Evolutionary conservation across 1,139 yeast genomes (phyloP).

Genomic region (Pichia sp.): DNA sequence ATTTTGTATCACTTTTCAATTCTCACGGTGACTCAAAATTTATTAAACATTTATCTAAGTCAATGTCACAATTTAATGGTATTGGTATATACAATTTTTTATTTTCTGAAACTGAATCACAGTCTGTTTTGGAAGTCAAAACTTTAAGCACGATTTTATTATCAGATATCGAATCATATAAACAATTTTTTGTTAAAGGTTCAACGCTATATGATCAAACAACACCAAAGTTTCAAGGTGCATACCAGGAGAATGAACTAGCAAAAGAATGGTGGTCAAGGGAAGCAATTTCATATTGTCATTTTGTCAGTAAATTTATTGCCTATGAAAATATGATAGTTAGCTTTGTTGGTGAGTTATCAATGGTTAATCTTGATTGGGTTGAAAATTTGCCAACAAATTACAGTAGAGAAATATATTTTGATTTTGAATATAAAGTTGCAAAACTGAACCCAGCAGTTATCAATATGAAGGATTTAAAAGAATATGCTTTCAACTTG

Average conservation of each 20-base stretch:
- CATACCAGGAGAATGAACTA: conserved; percentile 27
- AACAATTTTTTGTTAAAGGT: conserved; percentile 38
- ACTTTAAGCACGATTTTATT: conserved; percentile 35
- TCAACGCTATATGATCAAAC: conserved; percentile 31
- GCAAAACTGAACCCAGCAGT: conserved; percentile 17
- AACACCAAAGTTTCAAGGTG: conserved; percentile 23
- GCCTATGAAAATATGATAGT: conserved; percentile 30
- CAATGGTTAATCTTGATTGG: conserved; percentile 10
- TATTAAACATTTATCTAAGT: conserved; percentile 30
- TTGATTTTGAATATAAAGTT: conserved; percentile 33
- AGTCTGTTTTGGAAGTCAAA: conserved; percentile 44
- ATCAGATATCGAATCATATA: conserved; percentile 27
- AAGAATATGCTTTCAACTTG: conserved; percentile 9
- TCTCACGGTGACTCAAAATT: conserved; percentile 12
- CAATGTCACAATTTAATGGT: conserved; percentile 40
- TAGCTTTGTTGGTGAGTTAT: conserved; percentile 29
- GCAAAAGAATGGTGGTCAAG: conserved; percentile 36
- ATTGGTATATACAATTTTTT: conserved; percentile 41
- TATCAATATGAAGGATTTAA: conserved; percentile 12
- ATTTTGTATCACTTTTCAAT: conserved; percentile 23
- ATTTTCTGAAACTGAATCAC: conserved; percentile 31
- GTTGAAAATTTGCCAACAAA: not conserved
- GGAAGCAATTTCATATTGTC: conserved; percentile 32
- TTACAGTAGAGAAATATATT: conserved; percentile 28
- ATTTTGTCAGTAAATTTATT: conserved; percentile 29